Conservation (phyloP, 2,329 filamentous ascomycete species). For the Stromatinia cepivora region DNA sequence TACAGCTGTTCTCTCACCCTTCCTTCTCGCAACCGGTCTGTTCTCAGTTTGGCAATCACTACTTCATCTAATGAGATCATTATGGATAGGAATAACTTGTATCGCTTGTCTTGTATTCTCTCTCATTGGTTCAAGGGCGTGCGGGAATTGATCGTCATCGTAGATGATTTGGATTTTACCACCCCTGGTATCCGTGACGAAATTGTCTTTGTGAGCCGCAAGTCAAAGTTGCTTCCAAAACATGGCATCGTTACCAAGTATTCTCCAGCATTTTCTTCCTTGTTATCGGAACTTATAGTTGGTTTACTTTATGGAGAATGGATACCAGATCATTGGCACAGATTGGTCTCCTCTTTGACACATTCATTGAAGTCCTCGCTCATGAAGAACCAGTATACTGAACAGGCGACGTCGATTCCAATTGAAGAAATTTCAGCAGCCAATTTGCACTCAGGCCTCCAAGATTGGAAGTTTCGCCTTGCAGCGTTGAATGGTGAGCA, state of each 20-base stretch:
- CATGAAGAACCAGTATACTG: neutral
- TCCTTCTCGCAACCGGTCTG: neutral
- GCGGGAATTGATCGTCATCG: neutral
- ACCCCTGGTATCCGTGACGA: neutral
- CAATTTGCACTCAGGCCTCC: neutral
- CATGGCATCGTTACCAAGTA: too few species aligned
- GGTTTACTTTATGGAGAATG: neutral
- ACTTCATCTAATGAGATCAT: neutral
- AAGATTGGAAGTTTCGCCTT: rapidly evolving
- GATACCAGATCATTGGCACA: neutral
- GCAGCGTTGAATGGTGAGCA: neutral
- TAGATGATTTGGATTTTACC: neutral
- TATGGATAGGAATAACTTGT: neutral
- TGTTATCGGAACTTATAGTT: neutral
- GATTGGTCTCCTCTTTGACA: neutral
- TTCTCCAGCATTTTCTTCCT: neutral
- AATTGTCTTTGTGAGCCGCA: neutral
- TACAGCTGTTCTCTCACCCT: neutral
- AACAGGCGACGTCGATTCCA: too few species aligned
- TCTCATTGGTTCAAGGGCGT: neutral
- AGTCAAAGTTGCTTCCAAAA: neutral
- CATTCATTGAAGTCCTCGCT: neutral
- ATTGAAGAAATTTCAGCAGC: neutral
- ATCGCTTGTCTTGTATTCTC: neutral
- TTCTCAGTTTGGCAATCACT: neutral